Evolutionary conservation across 176 grass and related monocot genomes (phyloP).

Genomic region (Zoysia pacifica): DNA sequence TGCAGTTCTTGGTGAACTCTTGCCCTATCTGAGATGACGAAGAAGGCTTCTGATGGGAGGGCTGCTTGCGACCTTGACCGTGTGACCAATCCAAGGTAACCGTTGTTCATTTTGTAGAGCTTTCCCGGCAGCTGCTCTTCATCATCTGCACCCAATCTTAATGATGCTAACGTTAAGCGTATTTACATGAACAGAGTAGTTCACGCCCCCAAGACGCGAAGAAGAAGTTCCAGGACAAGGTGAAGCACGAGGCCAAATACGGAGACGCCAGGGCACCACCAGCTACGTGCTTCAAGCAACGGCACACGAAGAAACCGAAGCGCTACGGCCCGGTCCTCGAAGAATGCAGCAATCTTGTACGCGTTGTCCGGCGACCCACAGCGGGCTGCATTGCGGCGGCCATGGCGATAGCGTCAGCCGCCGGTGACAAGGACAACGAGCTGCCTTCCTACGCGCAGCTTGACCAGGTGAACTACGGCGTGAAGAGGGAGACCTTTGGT

Average conservation of each 20-base stretch:
- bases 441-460: slow-evolving; percentile 51
- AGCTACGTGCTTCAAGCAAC: not conserved
- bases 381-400: slow-evolving; percentile 35
- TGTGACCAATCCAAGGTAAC: slow-evolving; percentile 12
- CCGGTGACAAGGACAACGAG: slow-evolving; percentile 31
- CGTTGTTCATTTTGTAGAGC: not conserved
- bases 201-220: not conserved
- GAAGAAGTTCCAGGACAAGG: slow-evolving; percentile 49
- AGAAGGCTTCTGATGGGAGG: not conserved
- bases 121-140: not conserved
- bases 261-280: slow-evolving; percentile 16
- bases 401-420: not conserved
- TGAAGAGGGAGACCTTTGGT: slow-evolving; percentile 64
- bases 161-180: not conserved
- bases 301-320: not conserved
- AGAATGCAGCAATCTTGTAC: slow-evolving; percentile 23
- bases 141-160: not conserved
- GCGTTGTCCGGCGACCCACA: slow-evolving; percentile 9
- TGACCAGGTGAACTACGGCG: slow-evolving; percentile 38
- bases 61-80: slow-evolving; percentile 5
- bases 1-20: not conserved
- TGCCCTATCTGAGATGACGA: slow-evolving; percentile 27
- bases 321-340: slow-evolving; percentile 26
- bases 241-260: slow-evolving; percentile 33
- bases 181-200: slow-evolving; percentile 2